Conservation (phyloP, 768 basidiomycete species). For the Leucocoprinus sp. region DNA sequence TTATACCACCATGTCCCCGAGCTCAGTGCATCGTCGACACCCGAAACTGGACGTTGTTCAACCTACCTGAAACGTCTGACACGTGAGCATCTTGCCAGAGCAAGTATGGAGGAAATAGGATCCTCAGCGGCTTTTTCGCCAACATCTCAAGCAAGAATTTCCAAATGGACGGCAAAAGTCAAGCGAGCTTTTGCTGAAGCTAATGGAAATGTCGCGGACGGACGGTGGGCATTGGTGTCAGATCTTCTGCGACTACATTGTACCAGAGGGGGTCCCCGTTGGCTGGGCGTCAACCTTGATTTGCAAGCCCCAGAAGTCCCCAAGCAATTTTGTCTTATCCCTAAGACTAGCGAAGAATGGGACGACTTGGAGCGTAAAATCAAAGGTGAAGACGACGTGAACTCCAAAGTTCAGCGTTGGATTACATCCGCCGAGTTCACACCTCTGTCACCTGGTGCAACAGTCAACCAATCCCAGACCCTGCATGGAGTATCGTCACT, state of each 20-base stretch:
- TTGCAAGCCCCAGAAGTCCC: background rate
- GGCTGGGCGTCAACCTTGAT: conserved; percentile 2
- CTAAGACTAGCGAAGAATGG: conserved; percentile 4
- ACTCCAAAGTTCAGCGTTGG: conserved; percentile 8
- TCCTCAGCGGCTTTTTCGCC: background rate
- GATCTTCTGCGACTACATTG: conserved; percentile 7
- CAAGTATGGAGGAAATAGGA: conserved; percentile 8
- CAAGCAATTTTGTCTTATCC: conserved; percentile 3
- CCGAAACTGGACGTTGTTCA: conserved; percentile 1
- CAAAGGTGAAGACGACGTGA: conserved; percentile 9
- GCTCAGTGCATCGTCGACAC: background rate
- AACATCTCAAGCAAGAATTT: background rate
- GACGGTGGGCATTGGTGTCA: conserved; percentile 8
- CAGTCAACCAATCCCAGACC: background rate
- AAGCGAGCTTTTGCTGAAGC: conserved; percentile 5
- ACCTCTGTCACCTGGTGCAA: conserved; percentile 9
- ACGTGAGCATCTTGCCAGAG: conserved; percentile 10
- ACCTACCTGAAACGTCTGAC: conserved; percentile 3
- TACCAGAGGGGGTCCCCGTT: conserved; percentile 4
- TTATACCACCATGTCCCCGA: conserved; percentile 3
- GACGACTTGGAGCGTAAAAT: conserved; percentile 1
- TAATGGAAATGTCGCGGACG: conserved; percentile 6
- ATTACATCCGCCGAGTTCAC: conserved; percentile 9
- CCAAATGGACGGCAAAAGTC: conserved; percentile 1
- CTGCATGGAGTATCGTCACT: background rate